Percentiles rank a stretch among this genome's conserved stretches.
phyloP scores from a whole-genome alignment of 1,284 basidiomycete species.

The Malassezia slooffiae region DNA sequence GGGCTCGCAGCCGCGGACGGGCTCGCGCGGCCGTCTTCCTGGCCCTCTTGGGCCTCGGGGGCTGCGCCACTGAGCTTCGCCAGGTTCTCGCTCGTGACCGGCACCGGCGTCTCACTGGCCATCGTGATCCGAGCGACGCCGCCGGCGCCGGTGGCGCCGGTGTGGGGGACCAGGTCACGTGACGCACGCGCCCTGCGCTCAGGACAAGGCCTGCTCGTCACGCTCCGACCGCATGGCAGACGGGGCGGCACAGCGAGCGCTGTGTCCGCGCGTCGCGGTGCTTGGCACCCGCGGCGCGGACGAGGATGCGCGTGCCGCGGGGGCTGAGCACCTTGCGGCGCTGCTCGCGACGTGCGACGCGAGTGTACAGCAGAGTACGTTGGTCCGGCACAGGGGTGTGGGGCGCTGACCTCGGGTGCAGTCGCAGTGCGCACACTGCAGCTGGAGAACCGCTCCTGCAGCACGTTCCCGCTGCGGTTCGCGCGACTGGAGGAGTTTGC shows the following conservation, averaged over 20 bases:
- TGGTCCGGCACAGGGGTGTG: too few species aligned
- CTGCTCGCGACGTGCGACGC: constrained; percentile 38
- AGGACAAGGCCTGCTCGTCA: not conserved
- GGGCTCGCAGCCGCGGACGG: too few species aligned
- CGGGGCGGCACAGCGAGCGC: constrained; percentile 24
- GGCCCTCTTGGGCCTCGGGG: too few species aligned
- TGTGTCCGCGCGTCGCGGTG: constrained; percentile 37
- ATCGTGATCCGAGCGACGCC: not conserved
- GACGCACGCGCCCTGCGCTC: not conserved
- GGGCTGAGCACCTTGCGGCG: constrained; percentile 23
- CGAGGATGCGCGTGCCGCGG: constrained; percentile 21
- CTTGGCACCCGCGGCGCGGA: constrained; percentile 34
- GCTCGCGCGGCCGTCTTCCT: too few species aligned
- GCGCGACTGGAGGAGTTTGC: constrained; percentile 27
- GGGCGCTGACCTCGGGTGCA: not conserved
- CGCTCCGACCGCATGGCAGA: constrained; percentile 3
- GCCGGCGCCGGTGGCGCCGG: too few species aligned
- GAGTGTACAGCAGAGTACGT: constrained; percentile 6
- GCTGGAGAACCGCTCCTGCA: constrained; percentile 27
- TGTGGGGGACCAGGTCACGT: too few species aligned
- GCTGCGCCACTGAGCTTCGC: constrained; percentile 3
- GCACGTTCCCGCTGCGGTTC: constrained; percentile 35
- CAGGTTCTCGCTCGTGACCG: constrained; percentile 12
- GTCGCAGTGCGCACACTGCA: constrained; percentile 39
- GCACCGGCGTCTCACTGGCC: constrained; percentile 1